Percentiles rank a stretch among this genome's conserved stretches.
phyloP scores from a whole-genome alignment of 192 early-diverging fungal genomes.

The Coemansia sp. region DNA sequence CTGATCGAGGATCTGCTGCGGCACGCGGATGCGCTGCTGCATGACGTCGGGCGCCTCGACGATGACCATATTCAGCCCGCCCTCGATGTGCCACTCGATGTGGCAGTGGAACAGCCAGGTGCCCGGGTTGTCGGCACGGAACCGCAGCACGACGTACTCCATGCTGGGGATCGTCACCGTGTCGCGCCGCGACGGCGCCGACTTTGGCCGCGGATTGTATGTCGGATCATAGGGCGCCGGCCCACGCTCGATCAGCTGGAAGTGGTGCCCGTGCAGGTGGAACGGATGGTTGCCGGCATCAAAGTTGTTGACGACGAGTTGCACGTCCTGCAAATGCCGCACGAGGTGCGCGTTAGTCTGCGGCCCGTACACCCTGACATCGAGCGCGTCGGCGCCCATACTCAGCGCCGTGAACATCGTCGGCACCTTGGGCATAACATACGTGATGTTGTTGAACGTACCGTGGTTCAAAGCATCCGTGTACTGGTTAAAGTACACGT shows the following conservation, averaged over 20 bases:
- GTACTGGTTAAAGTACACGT: constrained; percentile 66
- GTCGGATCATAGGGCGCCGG: constrained; percentile 61
- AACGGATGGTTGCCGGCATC: constrained; percentile 77
- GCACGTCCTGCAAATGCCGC: constrained; percentile 65
- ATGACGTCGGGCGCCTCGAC: constrained; percentile 74
- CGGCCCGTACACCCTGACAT: constrained; percentile 63
- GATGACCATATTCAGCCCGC: constrained; percentile 72
- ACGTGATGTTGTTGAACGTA: constrained; percentile 79
- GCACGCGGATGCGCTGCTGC: constrained; percentile 58
- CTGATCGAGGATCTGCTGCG: constrained; percentile 62
- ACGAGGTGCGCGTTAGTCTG: constrained; percentile 66
- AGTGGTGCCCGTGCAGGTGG: constrained; percentile 86
- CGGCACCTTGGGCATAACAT: constrained; percentile 67
- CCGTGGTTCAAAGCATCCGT: constrained; percentile 80
- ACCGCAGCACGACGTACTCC: constrained; percentile 72
- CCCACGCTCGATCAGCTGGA: constrained; percentile 76
- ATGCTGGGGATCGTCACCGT: constrained; percentile 70
- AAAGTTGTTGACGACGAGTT: constrained; percentile 76
- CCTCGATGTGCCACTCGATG: constrained; percentile 61
- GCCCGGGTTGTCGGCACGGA: constrained; percentile 82
- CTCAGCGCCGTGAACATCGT: constrained; percentile 67
- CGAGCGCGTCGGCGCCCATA: constrained; percentile 56
- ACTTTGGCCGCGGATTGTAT: constrained; percentile 40
- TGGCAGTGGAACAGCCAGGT: constrained; percentile 90
- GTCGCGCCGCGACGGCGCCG: constrained; percentile 72